Percentiles rank a stretch among this genome's conserved stretches.
Conservation (phyloP, 176 grass and related monocot genomes). For the Elaeis guineensis region DNA sequence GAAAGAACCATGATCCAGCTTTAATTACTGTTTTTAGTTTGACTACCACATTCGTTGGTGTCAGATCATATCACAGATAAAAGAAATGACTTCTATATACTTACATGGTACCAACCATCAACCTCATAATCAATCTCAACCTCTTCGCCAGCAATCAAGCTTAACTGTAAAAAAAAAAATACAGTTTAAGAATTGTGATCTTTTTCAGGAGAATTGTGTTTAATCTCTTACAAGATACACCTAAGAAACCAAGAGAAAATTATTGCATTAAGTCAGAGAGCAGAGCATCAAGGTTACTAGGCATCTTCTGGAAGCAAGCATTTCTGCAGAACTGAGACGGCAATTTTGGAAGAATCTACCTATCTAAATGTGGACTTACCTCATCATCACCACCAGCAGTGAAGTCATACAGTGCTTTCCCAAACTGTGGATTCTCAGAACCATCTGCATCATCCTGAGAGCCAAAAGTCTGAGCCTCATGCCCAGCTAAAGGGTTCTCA, state of each 20-base stretch:
- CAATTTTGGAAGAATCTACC: background rate
- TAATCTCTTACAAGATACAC: background rate
- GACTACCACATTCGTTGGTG: no score
- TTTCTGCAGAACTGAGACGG: constrained; percentile 1
- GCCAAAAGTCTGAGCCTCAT: constrained; percentile 46
- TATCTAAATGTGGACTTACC: constrained; percentile 34
- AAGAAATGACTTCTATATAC: constrained; percentile 11
- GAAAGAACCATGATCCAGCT: background rate
- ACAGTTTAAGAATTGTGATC: constrained; percentile 10
- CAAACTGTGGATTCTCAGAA: constrained; percentile 82
- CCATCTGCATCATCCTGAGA: constrained; percentile 52
- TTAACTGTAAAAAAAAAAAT: constrained; percentile 52
- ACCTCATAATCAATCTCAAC: constrained; percentile 98
- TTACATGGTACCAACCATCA: constrained; percentile 99
- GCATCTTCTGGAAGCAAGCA: background rate
- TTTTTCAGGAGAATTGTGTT: background rate
- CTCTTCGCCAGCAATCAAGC: constrained; percentile 80
- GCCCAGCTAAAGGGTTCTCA: constrained; percentile 64
- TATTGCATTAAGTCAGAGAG: background rate
- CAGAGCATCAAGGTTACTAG: background rate
- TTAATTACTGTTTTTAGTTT: no score
- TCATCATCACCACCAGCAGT: constrained; percentile 96
- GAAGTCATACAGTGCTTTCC: constrained; percentile 94
- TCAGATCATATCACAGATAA: no score
- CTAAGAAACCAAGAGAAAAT: no score